These are phyloP conservation scores for Podaxis sp. DNA, from an alignment of 768 basidiomycete species.

Conservation along the genomic window DNA sequence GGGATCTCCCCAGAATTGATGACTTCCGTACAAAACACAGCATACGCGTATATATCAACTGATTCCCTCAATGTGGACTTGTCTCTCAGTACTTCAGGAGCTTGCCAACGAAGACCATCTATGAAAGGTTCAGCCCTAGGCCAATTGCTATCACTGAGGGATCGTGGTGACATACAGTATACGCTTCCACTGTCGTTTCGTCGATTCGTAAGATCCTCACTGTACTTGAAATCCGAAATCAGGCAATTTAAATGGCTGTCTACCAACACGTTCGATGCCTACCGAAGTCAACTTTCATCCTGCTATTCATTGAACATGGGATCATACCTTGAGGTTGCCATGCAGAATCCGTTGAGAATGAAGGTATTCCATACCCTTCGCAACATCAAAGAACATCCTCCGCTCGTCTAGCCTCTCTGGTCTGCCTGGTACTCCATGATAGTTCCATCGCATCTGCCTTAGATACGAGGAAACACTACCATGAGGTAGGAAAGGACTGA, in stretches of 20 bases:
- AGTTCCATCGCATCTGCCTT: constrained; percentile 23
- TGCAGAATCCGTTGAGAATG: constrained; percentile 58
- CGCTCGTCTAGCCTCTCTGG: constrained; percentile 28
- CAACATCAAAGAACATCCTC: constrained; percentile 58
- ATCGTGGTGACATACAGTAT: constrained; percentile 19
- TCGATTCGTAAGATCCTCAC: constrained; percentile 13
- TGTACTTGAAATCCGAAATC: constrained; percentile 71
- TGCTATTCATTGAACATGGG: not conserved
- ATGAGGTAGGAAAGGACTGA: not conserved
- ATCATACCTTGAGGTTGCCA: constrained; percentile 43
- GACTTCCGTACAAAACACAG: constrained; percentile 52
- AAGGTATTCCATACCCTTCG: constrained; percentile 68
- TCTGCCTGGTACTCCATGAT: constrained; percentile 30
- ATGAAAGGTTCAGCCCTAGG: not conserved
- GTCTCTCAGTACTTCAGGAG: constrained; percentile 52
- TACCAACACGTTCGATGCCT: constrained; percentile 61
- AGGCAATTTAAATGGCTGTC: constrained; percentile 53
- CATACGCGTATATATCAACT: constrained; percentile 58
- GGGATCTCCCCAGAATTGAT: constrained; percentile 48
- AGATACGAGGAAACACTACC: not conserved
- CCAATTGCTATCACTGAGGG: not conserved
- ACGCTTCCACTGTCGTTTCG: constrained; percentile 55
- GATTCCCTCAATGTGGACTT: constrained; percentile 34
- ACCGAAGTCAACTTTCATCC: not conserved
- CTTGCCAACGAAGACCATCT: constrained; percentile 58